Percentiles rank a stretch among this genome's conserved stretches.
Evolutionary conservation across 1,139 yeast genomes (phyloP).

Genomic region (Kurtzmaniella quercitrusa): DNA sequence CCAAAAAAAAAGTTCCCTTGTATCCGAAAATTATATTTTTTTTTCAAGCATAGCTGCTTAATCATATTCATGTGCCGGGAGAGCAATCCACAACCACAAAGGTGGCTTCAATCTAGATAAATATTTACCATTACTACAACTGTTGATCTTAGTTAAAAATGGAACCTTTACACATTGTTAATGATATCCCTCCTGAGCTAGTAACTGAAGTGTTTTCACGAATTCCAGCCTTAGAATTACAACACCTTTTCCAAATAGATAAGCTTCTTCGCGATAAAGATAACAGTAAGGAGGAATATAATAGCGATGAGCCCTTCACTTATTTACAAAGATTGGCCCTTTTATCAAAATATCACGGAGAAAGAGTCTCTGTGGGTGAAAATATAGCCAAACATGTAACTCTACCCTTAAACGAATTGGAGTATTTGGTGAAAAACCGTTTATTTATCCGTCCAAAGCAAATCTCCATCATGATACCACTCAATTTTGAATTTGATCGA

Average conservation of each 20-base stretch:
- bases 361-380: not conserved
- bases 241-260: not conserved
- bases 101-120: not conserved
- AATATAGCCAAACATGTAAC: constrained; percentile 3
- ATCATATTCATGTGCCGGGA: not conserved
- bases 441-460: constrained; percentile 18
- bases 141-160: not conserved
- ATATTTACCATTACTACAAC: not conserved
- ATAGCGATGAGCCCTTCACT: not conserved
- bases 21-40: not conserved
- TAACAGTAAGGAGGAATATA: too few relatives aligned
- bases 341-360: constrained; percentile 3
- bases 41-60: not conserved
- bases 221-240: constrained; percentile 3
- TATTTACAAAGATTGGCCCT: constrained; percentile 6
- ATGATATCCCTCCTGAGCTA: constrained; percentile 4
- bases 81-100: not conserved
- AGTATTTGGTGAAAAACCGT: constrained; percentile 13
- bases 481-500: constrained; percentile 4
- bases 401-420: constrained; percentile 9
- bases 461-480: constrained; percentile 10
- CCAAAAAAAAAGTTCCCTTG: not conserved
- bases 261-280: too few relatives aligned
- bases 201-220: constrained; percentile 3
- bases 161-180: not conserved